Base-by-base conservation (phyloP, 139 green algal genomes). In the Gonium pectorale region DNA sequence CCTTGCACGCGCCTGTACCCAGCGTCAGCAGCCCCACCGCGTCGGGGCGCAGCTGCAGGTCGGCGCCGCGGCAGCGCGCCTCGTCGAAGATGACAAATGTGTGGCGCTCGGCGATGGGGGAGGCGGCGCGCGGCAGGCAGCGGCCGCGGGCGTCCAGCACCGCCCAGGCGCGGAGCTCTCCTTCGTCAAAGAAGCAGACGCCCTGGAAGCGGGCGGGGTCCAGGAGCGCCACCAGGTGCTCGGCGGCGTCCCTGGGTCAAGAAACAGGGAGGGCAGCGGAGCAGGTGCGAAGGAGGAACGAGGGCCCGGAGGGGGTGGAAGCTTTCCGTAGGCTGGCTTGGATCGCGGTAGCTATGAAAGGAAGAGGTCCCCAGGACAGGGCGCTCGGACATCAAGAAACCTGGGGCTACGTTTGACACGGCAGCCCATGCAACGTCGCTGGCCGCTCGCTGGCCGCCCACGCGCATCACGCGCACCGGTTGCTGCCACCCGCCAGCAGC, bases 61-160 rank as follows among this genome's bases (percentile, higher is more conserved):
- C n/a, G n/a, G n/a, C n/a, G n/a, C n/a, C n/a, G n/a, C n/a, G n/a
- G n/a, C n/a, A n/a, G n/a, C n/a, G n/a, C 67, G 5, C 69, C 59
- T 94, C 91, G 46, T 94, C 91, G 66, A 85, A 94, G 2, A 95
- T 67, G 0, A 79, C 77, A 27, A 95, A 86, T 22, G 85, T 66
- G 27, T 94, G 80, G 6, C 49, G 29, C 74, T 94, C 88, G 1
- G 62, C 56, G 17, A 93, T 75, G 33, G 88, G 86, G 6, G 89
- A 92, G 43, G 22, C 21, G 15, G 79, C 8, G 33, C 62, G 78
- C 0, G 85, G 84, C 60, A 80, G 44, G 33, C 80, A 26, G 43
- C 87, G 88, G 43, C 87, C 87, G 2, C 72, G 67, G 21, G 41
- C 41, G 72, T 93, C 88, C 35, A 66, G 29, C 19, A 93, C 70